phyloP scores from a whole-genome alignment of 768 basidiomycete species.

The Rhizopogon roseolus region DNA sequence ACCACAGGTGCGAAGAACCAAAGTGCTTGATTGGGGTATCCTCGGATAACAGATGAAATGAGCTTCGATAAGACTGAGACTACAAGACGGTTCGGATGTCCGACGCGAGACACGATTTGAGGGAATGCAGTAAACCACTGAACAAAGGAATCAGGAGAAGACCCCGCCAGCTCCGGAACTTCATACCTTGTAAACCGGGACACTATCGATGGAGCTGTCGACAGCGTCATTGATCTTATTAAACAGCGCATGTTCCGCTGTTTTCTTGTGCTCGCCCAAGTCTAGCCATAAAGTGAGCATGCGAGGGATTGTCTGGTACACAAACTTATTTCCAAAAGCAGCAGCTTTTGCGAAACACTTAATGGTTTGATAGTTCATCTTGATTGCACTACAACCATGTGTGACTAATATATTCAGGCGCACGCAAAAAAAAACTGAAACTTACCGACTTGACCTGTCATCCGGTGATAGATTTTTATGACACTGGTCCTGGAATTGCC shows the following conservation, averaged over 20 bases:
- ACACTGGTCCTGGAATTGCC: conserved; percentile 82
- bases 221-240: conserved; percentile 55
- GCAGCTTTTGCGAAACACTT: conserved; percentile 68
- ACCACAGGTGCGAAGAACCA: conserved; percentile 91
- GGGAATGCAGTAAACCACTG: conserved; percentile 97
- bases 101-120: conserved; percentile 93
- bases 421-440: background rate
- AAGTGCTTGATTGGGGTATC: conserved; percentile 85
- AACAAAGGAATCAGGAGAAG: conserved; percentile 3
- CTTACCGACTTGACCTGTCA: conserved; percentile 46
- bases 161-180: background rate
- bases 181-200: conserved; percentile 78
- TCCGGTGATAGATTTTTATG: conserved; percentile 54
- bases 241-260: conserved; percentile 34
- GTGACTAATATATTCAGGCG: background rate
- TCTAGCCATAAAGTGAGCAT: conserved; percentile 95
- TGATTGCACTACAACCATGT: conserved; percentile 41
- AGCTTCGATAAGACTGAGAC: conserved; percentile 57
- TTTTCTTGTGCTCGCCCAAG: conserved; percentile 53
- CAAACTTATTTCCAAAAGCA: conserved; percentile 83
- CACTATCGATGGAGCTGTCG: conserved; percentile 46
- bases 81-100: conserved; percentile 62
- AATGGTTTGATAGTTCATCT: conserved; percentile 64
- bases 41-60: conserved; percentile 67
- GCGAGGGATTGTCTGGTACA: conserved; percentile 93